Evolutionary conservation across 2,329 filamentous ascomycete species (phyloP).

Genomic region (Zymoseptoria crescenta): DNA sequence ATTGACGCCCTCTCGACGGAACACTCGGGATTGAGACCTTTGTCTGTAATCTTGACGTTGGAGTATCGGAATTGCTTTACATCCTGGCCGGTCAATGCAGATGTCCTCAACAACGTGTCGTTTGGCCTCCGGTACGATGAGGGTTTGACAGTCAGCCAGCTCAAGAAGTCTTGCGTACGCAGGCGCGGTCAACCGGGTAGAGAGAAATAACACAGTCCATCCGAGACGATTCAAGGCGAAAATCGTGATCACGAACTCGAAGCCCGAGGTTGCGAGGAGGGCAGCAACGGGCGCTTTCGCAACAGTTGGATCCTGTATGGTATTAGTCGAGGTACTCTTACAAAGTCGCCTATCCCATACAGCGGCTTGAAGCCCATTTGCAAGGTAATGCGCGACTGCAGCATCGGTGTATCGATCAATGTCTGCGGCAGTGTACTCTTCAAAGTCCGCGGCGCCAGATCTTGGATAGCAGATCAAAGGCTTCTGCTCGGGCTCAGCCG

Average conservation of each 20-base stretch:
- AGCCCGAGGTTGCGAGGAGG: conserved; percentile 46
- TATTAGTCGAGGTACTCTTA: not conserved
- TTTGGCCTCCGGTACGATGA: conserved; percentile 22
- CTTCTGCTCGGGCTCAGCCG: conserved; percentile 22
- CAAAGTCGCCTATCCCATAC: conserved; percentile 11
- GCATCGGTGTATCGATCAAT: conserved; percentile 24
- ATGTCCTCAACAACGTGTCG: conserved; percentile 27
- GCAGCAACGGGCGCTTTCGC: conserved; percentile 36
- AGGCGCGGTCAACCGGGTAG: conserved; percentile 45
- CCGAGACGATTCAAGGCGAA: conserved; percentile 50
- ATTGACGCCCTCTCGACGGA: conserved; percentile 8
- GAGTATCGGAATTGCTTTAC: conserved; percentile 25
- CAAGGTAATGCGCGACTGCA: conserved; percentile 20
- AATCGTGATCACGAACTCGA: conserved; percentile 49
- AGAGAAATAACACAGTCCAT: conserved; percentile 48
- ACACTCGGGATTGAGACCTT: conserved; percentile 6
- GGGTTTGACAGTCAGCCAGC: conserved; percentile 31
- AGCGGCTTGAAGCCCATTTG: conserved; percentile 21
- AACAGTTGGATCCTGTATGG: conserved; percentile 15
- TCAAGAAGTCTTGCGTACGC: conserved; percentile 44
- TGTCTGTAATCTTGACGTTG: conserved; percentile 20
- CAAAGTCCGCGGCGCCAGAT: conserved; percentile 22
- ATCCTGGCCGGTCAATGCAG: conserved; percentile 21
- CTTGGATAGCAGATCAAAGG: conserved; percentile 27
- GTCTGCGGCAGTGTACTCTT: conserved; percentile 23